Evolutionary conservation across 176 grass and related monocot genomes (phyloP).

Genomic region (Ampelocalamus luodianensis): DNA sequence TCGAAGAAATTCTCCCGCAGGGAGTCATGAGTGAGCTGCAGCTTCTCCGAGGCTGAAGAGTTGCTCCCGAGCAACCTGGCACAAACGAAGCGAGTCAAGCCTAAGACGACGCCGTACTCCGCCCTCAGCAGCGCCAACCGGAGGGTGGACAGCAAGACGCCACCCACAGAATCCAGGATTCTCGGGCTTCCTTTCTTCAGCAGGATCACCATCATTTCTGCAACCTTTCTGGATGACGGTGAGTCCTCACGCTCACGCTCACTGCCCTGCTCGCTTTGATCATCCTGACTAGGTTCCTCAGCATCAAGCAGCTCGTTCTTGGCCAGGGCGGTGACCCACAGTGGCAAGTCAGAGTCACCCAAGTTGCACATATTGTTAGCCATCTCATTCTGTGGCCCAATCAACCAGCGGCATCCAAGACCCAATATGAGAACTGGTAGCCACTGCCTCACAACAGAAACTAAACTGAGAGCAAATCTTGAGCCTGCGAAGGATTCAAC

Average conservation of each 20-base stretch:
- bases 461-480: slow-evolving; percentile 50
- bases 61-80: slow-evolving; percentile 56
- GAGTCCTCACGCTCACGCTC: slow-evolving; percentile 14
- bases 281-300: slow-evolving; percentile 44
- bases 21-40: slow-evolving; percentile 51
- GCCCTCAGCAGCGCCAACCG: slow-evolving; percentile 46
- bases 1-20: slow-evolving; percentile 54
- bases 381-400: slow-evolving; percentile 41
- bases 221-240: slow-evolving; percentile 59
- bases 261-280: slow-evolving; percentile 36
- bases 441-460: slow-evolving; percentile 75
- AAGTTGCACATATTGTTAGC: slow-evolving; percentile 39
- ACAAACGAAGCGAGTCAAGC: slow-evolving; percentile 69
- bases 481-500: slow-evolving; percentile 60
- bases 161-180: slow-evolving; percentile 66
- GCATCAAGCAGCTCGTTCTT: slow-evolving; percentile 59
- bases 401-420: slow-evolving; percentile 62
- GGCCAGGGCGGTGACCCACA: slow-evolving; percentile 70
- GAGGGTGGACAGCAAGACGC: slow-evolving; percentile 56
- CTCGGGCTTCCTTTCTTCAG: slow-evolving; percentile 78
- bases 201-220: slow-evolving; percentile 58
- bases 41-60: slow-evolving; percentile 32
- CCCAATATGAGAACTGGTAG: slow-evolving; percentile 78
- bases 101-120: slow-evolving; percentile 55
- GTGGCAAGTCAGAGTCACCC: slow-evolving; percentile 50